Conservation (phyloP, 208 protist species). For the Trypanosoma conorhini region DNA sequence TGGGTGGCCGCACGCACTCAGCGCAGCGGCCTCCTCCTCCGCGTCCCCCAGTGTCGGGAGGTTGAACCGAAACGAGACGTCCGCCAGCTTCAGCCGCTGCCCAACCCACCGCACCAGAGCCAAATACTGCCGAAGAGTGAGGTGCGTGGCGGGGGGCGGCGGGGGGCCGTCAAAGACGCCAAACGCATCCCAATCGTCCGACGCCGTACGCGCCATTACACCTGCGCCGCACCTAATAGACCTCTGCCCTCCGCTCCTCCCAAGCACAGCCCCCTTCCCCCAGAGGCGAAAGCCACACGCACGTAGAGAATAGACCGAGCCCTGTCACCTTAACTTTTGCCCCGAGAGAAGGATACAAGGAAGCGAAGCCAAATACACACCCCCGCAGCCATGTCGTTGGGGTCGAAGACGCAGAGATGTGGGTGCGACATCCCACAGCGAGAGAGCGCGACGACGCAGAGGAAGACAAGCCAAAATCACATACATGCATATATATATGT, state of each 20-base stretch:
- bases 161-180: slow-evolving; percentile 30
- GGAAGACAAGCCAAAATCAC: too few relatives aligned
- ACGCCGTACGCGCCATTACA: neutral
- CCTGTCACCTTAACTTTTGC: too few relatives aligned
- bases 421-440: neutral
- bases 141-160: slow-evolving; percentile 1
- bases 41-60: neutral
- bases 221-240: neutral
- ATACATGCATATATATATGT: too few relatives aligned
- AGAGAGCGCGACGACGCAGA: too few relatives aligned
- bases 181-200: slow-evolving; percentile 39
- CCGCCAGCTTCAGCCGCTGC: slow-evolving; percentile 11
- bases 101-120: slow-evolving; percentile 17
- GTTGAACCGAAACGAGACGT: slow-evolving; percentile 29
- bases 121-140: slow-evolving; percentile 26
- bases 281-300: neutral
- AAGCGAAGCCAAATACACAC: too few relatives aligned
- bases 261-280: neutral
- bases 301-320: neutral
- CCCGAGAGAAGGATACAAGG: too few relatives aligned
- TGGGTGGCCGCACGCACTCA: neutral
- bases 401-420: too few relatives aligned
- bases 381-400: too few relatives aligned
- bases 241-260: neutral
- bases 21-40: neutral